Base-by-base conservation (phyloP, 805 yeast genomes). In the Yarrowia divulgata region DNA sequence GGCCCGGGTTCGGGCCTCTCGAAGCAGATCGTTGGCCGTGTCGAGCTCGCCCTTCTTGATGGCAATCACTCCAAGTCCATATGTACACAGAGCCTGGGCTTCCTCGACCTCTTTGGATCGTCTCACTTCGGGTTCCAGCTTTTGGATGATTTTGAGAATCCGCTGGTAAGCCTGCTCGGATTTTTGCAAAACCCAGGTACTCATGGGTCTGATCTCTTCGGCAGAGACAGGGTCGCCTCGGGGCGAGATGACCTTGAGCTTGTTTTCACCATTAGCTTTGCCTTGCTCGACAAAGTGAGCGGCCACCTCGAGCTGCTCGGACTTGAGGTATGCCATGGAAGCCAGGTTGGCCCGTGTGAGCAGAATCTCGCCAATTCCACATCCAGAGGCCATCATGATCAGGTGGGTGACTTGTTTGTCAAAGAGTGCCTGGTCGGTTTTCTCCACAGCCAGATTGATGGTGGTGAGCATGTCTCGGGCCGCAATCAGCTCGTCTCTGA, bases 21-120 rank as follows among this genome's bases (percentile, higher is more conserved):
- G 80, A 57, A 93, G 80, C 35, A 85, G 79, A 50, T 87, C 81
- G 71, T 85, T 86, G 0, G 97, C 93, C 68, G 82, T 79, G 1
- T 81, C 83, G 69, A 85, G 81, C 13, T 87, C 79, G 0, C 88
- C 85, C 57, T 81, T 75, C 73, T 90, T 91, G n/a, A 89, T 78
- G 54, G 85, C 83, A 12, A 91, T 83, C 6, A 93, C 96, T 1
- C 97, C 98, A 49, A 91, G 81, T 0, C 97, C 96, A 75, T 90
- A 93, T 0, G 92, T 87, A 0, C 97, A 87, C 76, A 93, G 81
- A 0, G 96, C 95, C 50, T 90, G 87, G 0, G 90, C 86, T 71
- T 90, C 91, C 39, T 85, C 83, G 13, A 89, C 78, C 49, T 80
- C 79, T 12, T 77, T 76, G 60, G 82, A 84, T 16, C 79, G 75